Evolutionary conservation across 208 protist genomes (phyloP).

Genomic region (Porcisia deanei): DNA sequence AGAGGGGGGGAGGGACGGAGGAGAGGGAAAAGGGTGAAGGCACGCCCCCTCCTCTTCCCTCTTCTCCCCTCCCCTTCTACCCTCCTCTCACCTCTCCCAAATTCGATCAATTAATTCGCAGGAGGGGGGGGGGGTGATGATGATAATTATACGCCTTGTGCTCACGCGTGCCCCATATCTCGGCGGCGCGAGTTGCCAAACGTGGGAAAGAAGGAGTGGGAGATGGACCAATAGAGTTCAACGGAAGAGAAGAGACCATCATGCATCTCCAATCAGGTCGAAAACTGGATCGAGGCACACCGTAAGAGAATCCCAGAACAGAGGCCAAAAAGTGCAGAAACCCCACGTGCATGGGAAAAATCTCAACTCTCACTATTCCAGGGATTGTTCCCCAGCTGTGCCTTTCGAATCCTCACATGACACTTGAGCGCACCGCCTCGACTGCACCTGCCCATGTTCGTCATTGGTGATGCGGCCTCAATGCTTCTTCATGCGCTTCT

Average conservation of each 20-base stretch:
- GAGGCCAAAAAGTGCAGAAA: too few species aligned
- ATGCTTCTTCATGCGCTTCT: slow-evolving; percentile 67
- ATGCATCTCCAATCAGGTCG: not conserved
- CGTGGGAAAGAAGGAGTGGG: not conserved
- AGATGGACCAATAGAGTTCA: not conserved
- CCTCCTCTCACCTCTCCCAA: not conserved
- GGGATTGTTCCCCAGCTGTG: not conserved
- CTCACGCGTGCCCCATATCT: not conserved
- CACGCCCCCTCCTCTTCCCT: too few species aligned
- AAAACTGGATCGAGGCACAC: not conserved
- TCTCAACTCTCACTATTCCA: not conserved
- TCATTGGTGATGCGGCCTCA: slow-evolving; percentile 17
- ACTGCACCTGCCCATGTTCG: not conserved
- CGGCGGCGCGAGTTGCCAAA: not conserved
- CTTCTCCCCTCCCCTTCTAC: not conserved
- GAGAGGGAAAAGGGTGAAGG: too few species aligned
- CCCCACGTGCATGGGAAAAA: not conserved
- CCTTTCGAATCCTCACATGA: not conserved
- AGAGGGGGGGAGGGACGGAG: not conserved
- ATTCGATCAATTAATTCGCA: not conserved
- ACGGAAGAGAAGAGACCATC: not conserved
- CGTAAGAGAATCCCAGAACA: not conserved
- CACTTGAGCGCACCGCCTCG: not conserved
- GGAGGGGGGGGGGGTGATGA: too few species aligned
- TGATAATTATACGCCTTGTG: not conserved